Percentiles rank a stretch among this genome's conserved stretches.
Conservation (phyloP, 148 eudicot species). For the Bassia scoparia region DNA sequence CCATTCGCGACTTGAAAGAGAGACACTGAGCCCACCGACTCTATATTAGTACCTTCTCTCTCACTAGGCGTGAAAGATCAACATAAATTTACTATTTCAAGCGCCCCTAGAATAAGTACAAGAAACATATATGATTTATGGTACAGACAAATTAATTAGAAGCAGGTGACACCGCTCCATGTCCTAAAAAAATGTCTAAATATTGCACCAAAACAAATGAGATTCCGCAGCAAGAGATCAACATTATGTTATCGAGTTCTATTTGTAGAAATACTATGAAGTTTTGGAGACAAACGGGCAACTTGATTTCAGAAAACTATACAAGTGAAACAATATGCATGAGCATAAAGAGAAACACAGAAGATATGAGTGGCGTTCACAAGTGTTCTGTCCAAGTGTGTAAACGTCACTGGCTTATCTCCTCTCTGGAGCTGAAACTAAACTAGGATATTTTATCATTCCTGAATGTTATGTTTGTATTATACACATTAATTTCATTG, state of each 20-base stretch:
- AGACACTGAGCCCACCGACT: constrained; percentile 56
- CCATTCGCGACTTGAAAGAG: constrained; percentile 69
- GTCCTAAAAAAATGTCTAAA: neutral
- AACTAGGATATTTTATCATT: neutral
- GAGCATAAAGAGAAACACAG: too few relatives aligned
- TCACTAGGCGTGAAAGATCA: constrained; percentile 72
- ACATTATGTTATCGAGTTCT: neutral
- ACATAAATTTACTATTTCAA: constrained; percentile 63
- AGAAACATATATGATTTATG: neutral
- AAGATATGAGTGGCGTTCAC: too few relatives aligned
- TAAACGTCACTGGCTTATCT: neutral
- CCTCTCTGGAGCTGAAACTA: neutral
- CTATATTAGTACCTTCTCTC: constrained; percentile 43
- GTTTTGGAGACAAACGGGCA: neutral
- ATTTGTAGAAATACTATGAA: neutral
- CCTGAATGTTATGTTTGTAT: constrained; percentile 7
- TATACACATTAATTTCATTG: too few relatives aligned
- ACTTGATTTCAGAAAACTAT: too few relatives aligned
- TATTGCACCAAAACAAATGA: neutral
- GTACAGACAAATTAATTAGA: neutral
- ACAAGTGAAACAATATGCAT: too few relatives aligned
- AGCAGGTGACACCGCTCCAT: neutral
- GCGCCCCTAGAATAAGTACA: constrained; percentile 45
- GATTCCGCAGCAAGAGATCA: neutral
- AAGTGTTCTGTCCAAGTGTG: neutral